A percentile compares a stretch with the other conserved stretches of the same genome.
phyloP scores from a whole-genome alignment of 768 basidiomycete species.

The Serendipita sp. region DNA sequence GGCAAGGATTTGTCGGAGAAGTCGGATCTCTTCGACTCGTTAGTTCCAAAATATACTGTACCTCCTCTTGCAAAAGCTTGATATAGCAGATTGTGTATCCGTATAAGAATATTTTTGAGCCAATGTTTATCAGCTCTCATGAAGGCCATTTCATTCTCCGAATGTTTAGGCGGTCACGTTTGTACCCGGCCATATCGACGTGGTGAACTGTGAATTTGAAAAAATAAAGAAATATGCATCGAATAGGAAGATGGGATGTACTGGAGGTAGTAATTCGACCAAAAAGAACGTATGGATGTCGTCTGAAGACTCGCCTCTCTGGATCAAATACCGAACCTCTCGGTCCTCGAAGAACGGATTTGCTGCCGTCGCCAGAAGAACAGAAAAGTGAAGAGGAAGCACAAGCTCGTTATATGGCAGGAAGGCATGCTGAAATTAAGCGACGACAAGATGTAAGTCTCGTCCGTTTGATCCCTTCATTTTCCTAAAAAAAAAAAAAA shows the following conservation, averaged over 20 bases:
- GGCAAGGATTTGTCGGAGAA: conserved; percentile 47
- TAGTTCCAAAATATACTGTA: conserved; percentile 41
- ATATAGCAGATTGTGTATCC: background rate
- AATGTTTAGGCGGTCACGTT: background rate
- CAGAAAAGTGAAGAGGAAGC: background rate
- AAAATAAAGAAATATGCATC: background rate
- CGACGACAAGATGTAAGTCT: conserved; percentile 20
- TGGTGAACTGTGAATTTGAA: background rate
- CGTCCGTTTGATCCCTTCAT: too few relatives aligned
- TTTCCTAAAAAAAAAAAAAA: background rate
- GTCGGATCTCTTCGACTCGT: conserved; percentile 46
- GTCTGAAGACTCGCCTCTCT: background rate
- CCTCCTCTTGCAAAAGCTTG: conserved; percentile 31
- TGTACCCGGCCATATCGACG: background rate
- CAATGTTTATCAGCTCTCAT: background rate
- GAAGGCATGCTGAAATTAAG: conserved; percentile 16
- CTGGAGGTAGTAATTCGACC: background rate
- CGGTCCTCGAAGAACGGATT: background rate
- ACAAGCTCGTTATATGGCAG: background rate
- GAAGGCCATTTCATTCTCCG: background rate
- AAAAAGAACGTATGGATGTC: background rate
- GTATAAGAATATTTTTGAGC: background rate
- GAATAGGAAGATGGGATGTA: background rate
- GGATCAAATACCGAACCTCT: background rate
- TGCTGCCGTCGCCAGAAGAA: background rate